A percentile compares a stretch with the other conserved stretches of the same genome.
phyloP scores from a whole-genome alignment of 176 grass and related monocot species.

The Oryza meyeriana region DNA sequence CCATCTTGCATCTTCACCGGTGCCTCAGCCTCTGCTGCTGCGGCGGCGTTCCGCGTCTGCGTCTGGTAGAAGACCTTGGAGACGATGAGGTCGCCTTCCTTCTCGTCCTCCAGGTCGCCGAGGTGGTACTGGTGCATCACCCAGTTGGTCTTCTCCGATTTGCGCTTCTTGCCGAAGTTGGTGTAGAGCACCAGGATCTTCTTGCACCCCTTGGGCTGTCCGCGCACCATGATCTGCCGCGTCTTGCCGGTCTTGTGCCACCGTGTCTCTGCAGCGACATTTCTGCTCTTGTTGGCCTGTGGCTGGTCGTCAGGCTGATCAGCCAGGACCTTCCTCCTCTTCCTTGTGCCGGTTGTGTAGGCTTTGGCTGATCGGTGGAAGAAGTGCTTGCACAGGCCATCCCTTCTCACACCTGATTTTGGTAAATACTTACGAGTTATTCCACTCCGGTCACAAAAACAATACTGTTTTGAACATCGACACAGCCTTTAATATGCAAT shows the following conservation, averaged over 20 bases:
- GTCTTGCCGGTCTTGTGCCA: conserved; percentile 99
- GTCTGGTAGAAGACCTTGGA: conserved; percentile 95
- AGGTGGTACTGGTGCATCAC: conserved; percentile 99
- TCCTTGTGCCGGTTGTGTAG: conserved; percentile 83
- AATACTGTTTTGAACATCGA: neutral
- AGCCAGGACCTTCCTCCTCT: conserved; percentile 76
- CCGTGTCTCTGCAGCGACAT: conserved; percentile 45
- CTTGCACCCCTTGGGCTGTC: conserved; percentile 75
- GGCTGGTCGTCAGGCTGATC: conserved; percentile 26
- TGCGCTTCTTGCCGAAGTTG: conserved; percentile 67
- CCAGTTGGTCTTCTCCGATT: conserved; percentile 93
- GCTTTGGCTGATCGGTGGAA: conserved; percentile 92
- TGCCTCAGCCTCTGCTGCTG: conserved; percentile 4
- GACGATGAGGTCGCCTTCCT: conserved; percentile 76
- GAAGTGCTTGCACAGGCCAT: conserved; percentile 89
- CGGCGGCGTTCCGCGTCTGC: conserved; percentile 40
- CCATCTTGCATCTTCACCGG: neutral
- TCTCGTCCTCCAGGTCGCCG: conserved; percentile 76
- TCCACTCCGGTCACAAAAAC: neutral
- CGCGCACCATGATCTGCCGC: conserved; percentile 51
- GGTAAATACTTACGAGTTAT: neutral
- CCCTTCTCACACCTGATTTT: conserved; percentile 67
- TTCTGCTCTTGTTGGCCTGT: neutral
- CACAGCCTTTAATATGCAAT: neutral
- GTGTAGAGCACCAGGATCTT: conserved; percentile 94